phyloP scores from a whole-genome alignment of 2,329 filamentous ascomycete species.

The Huntiella omanensis region DNA sequence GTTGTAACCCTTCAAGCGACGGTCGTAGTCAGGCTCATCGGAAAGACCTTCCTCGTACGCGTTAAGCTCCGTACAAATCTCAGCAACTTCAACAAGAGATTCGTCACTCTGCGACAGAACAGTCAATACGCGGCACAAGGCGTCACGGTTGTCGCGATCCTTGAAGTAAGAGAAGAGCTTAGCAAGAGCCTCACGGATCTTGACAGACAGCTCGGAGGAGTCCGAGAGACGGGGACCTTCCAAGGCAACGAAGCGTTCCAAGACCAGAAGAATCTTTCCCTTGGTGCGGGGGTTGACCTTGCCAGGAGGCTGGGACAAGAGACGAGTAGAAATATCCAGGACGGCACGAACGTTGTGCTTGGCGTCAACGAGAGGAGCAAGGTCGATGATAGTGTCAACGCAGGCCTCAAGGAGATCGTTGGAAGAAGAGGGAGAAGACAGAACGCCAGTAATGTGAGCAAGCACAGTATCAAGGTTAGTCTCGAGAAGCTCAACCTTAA shows the following conservation, averaged over 20 bases:
- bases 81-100: constrained; percentile 42
- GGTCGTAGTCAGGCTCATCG: constrained; percentile 77
- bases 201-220: constrained; percentile 10
- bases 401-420: constrained; percentile 63
- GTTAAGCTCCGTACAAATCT: constrained; percentile 62
- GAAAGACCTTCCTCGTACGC: constrained; percentile 53
- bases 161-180: constrained; percentile 82
- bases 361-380: constrained; percentile 51
- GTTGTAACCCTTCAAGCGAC: constrained; percentile 58
- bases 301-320: constrained; percentile 70
- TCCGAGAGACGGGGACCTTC: constrained; percentile 25
- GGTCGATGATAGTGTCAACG: constrained; percentile 58
- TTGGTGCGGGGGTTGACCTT: constrained; percentile 72
- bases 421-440: constrained; percentile 40
- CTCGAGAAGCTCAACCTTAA: constrained; percentile 35
- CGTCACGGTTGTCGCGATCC: constrained; percentile 55
- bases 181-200: constrained; percentile 41
- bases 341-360: constrained; percentile 55
- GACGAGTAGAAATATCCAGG: constrained; percentile 59
- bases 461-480: constrained; percentile 41
- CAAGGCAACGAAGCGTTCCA: constrained; percentile 62
- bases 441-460: constrained; percentile 46
- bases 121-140: constrained; percentile 53
- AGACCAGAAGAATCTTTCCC: constrained; percentile 56
- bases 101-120: constrained; percentile 49